Conservation (phyloP, 2,329 filamentous ascomycete species). For the Lanzia echinophila region DNA sequence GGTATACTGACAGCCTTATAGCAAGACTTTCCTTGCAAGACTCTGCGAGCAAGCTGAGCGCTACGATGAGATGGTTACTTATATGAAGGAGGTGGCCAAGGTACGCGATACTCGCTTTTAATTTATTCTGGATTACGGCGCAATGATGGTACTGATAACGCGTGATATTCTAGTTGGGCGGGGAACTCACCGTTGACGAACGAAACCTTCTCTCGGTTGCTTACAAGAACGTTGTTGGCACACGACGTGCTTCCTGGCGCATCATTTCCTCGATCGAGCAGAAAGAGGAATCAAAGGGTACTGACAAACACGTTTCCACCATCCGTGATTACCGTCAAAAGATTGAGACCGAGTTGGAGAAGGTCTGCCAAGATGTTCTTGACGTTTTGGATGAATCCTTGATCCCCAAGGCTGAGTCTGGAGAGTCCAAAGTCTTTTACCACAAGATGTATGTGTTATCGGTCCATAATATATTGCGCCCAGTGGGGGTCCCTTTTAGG, state of each 20-base stretch:
- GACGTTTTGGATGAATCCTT: slow-evolving; percentile 88
- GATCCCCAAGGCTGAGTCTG: slow-evolving; percentile 91
- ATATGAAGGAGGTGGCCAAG: slow-evolving; percentile 99
- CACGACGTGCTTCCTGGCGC: slow-evolving; percentile 96
- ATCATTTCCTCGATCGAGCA: slow-evolving; percentile 99
- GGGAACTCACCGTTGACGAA: slow-evolving; percentile 89
- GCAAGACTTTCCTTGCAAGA: slow-evolving; percentile 99
- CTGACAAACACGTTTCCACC: slow-evolving; percentile 85
- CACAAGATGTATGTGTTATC: slow-evolving; percentile 85
- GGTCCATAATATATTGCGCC: slow-evolving; percentile 4
- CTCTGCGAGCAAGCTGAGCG: slow-evolving; percentile 99
- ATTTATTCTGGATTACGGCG: slow-evolving; percentile 6
- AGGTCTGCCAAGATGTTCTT: slow-evolving; percentile 96
- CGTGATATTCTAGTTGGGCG: slow-evolving; percentile 43
- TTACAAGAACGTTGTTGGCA: slow-evolving; percentile 99
- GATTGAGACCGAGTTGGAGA: slow-evolving; percentile 95
- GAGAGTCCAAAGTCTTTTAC: slow-evolving; percentile 99
- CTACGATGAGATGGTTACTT: slow-evolving; percentile 99
- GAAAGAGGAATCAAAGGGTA: slow-evolving; percentile 99
- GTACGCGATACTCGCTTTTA: slow-evolving; percentile 39
- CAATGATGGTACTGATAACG: slow-evolving; percentile 19
- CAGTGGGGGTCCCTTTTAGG: slow-evolving; percentile 14
- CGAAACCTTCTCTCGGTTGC: slow-evolving; percentile 97
- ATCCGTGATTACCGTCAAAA: slow-evolving; percentile 98
- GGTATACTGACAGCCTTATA: slow-evolving; percentile 37